phyloP scores from a whole-genome alignment of 129 eudicot species.

The sunflower (Helianthus annuus) region DNA sequence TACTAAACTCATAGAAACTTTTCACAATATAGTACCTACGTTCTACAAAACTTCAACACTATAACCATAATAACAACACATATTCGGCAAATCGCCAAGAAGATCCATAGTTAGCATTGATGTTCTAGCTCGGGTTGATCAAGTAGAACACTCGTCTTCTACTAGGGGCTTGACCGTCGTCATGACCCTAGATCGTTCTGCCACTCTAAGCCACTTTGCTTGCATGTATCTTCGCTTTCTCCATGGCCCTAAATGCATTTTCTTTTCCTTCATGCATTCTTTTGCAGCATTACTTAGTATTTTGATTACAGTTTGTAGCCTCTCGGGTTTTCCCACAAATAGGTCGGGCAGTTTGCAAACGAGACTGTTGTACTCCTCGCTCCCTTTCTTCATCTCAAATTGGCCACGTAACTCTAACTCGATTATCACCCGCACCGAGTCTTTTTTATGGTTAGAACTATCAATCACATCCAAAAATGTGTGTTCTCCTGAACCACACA shows the following conservation, averaged over 20 bases:
- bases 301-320: constrained; percentile 46
- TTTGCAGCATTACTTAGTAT: constrained; percentile 63
- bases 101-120: constrained; percentile 84
- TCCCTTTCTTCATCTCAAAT: constrained; percentile 75
- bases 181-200: constrained; percentile 36
- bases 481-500: constrained; percentile 66
- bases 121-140: constrained; percentile 40
- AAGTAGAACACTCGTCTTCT: constrained; percentile 29
- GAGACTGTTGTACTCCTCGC: constrained; percentile 62
- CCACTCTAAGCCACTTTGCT: constrained; percentile 76
- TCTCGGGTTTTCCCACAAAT: constrained; percentile 70
- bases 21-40: not conserved
- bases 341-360: constrained; percentile 61
- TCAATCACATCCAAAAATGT: constrained; percentile 78
- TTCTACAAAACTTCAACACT: constrained; percentile 24
- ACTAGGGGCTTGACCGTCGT: constrained; percentile 6
- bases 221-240: constrained; percentile 80
- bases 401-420: constrained; percentile 76
- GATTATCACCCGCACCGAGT: constrained; percentile 59
- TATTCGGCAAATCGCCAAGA: constrained; percentile 45
- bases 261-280: constrained; percentile 76
- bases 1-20: not conserved
- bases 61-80: constrained; percentile 30
- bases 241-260: constrained; percentile 95
- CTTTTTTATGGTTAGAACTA: constrained; percentile 49